A percentile compares a stretch with the other conserved stretches of the same genome.
phyloP scores from a whole-genome alignment of 495 filamentous ascomycete species.

The Cudoniella acicularis region DNA sequence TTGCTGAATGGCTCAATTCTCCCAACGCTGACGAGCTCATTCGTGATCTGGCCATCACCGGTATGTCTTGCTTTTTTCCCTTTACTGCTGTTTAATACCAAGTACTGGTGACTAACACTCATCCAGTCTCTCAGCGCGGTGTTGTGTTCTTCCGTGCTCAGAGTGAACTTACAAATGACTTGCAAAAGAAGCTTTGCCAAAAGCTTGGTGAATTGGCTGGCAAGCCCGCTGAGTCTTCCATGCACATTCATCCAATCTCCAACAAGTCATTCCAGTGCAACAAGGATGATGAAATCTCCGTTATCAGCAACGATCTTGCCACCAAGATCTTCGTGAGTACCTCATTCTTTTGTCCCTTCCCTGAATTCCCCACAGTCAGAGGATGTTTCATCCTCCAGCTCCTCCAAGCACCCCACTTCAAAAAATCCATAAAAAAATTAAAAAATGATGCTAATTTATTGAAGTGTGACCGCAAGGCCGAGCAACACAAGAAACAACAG shows the following conservation, averaged over 20 bases:
- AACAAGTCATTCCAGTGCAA: conserved; percentile 57
- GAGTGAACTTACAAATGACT: conserved; percentile 56
- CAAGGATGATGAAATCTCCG: conserved; percentile 66
- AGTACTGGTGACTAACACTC: not conserved
- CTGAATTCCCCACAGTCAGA: too few relatives aligned
- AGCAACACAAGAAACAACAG: conserved; percentile 6
- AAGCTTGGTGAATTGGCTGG: conserved; percentile 61
- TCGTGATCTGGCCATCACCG: conserved; percentile 59
- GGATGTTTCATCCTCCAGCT: too few relatives aligned
- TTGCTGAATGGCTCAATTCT: conserved; percentile 56
- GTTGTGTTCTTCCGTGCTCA: conserved; percentile 79
- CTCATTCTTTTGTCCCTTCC: too few relatives aligned
- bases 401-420: too few relatives aligned
- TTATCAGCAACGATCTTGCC: conserved; percentile 56
- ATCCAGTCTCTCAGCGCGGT: conserved; percentile 66
- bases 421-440: too few relatives aligned
- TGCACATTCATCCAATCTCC: conserved; percentile 68
- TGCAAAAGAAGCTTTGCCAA: conserved; percentile 64
- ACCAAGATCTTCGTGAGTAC: conserved; percentile 43
- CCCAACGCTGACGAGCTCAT: conserved; percentile 62
- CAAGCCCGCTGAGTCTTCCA: conserved; percentile 55
- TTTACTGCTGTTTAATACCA: not conserved
- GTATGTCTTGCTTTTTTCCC: conserved; percentile 31
- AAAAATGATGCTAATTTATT: too few relatives aligned
- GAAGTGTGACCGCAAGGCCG: conserved; percentile 6